Percentiles rank a stretch among this genome's conserved stretches.
Conservation (phyloP, 768 basidiomycete genomes). For the Epithele typhae region DNA sequence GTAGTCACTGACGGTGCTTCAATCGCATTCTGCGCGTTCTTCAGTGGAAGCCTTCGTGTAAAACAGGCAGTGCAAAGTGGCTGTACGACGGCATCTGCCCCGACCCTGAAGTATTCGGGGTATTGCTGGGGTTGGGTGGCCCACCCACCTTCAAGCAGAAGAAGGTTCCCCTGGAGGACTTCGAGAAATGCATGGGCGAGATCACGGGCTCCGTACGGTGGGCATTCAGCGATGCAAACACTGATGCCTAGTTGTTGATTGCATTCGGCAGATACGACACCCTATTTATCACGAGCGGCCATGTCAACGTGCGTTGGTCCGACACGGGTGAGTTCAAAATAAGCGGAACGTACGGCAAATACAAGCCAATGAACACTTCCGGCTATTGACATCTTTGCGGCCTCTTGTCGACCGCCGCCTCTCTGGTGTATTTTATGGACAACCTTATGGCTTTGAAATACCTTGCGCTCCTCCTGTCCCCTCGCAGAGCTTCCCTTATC, state of each 20-base stretch:
- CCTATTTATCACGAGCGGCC: constrained; percentile 35
- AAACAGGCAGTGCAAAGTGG: constrained; percentile 42
- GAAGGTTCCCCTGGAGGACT: constrained; percentile 28
- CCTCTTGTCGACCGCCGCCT: not conserved
- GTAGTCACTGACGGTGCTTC: not conserved
- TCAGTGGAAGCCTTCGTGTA: constrained; percentile 52
- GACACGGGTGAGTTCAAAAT: constrained; percentile 54
- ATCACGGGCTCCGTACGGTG: constrained; percentile 36
- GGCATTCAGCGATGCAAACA: not conserved
- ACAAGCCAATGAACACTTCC: not conserved
- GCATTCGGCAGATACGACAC: constrained; percentile 31
- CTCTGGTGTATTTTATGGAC: not conserved
- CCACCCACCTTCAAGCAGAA: constrained; percentile 48
- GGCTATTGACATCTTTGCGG: not conserved
- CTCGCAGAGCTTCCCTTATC: no score
- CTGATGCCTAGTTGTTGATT: not conserved
- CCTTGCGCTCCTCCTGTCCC: no score
- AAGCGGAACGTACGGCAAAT: constrained; percentile 43
- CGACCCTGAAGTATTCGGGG: constrained; percentile 44
- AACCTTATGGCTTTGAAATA: not conserved
- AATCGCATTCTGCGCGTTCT: not conserved
- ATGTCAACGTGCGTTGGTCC: constrained; percentile 43
- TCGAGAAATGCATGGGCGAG: constrained; percentile 16
- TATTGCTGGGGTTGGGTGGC: constrained; percentile 36
- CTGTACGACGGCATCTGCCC: constrained; percentile 49